These are phyloP conservation scores for Fragilariopsis cylindrus DNA, from an alignment of 108 stramenopile genomes.

Conservation along the genomic window DNA sequence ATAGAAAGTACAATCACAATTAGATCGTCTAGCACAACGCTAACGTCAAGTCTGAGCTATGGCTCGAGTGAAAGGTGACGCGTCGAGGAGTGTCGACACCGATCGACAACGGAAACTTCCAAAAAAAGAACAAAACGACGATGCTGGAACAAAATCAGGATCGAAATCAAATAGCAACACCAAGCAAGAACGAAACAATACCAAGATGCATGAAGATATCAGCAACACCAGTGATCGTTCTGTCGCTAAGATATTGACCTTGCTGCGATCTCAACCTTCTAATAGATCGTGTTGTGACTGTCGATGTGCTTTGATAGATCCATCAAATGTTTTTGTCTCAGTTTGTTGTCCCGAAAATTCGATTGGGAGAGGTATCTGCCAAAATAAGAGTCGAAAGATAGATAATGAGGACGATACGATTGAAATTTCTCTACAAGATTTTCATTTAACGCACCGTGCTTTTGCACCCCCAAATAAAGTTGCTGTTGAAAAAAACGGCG, in stretches of 20 bases:
- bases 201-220: neutral
- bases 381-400: neutral
- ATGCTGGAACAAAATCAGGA: too few relatives aligned
- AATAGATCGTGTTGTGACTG: constrained; percentile 64
- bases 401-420: neutral
- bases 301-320: constrained; percentile 47
- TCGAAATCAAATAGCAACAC: too few relatives aligned
- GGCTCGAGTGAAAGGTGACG: too few relatives aligned
- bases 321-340: constrained; percentile 44
- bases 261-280: constrained; percentile 34
- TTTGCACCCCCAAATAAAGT: constrained; percentile 33
- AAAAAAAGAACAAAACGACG: too few relatives aligned
- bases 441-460: constrained; percentile 31
- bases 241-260: constrained; percentile 34
- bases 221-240: constrained; percentile 17
- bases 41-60: too few relatives aligned
- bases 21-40: too few relatives aligned
- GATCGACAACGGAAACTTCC: too few relatives aligned
- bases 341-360: constrained; percentile 26
- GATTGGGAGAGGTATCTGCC: neutral
- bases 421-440: constrained; percentile 30
- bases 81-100: too few relatives aligned
- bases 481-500: neutral
- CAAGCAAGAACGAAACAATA: too few relatives aligned
- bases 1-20: too few relatives aligned